Base-by-base conservation (phyloP, 805 yeast species). In the Blastobotrys robertii region DNA sequence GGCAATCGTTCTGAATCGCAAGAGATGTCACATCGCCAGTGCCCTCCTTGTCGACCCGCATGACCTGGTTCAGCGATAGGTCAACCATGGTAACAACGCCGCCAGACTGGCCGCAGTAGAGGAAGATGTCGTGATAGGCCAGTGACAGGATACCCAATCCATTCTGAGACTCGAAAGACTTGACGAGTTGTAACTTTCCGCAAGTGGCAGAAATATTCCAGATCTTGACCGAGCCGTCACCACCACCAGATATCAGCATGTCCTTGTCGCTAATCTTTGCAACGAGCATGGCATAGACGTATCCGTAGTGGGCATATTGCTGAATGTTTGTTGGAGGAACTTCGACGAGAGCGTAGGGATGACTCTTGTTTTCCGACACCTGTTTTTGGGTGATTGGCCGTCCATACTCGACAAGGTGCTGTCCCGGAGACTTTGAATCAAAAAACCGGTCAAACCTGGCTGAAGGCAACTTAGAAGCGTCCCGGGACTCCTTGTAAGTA, bases 261-360 rank as follows among this genome's bases (percentile, higher is more conserved):
- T 70, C 72, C 14, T 10, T 12, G 4, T 60, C 47, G 53, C 34
- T 32, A 35, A 54, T 49, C 8, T 44, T 45, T 14, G 68, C 47
- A 15, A 57, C 50, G 19, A 67, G 65, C 74, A 84, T 75, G 34
- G 87, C 72, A 59, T 88, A 87, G 9, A 90, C 79, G 52, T 84
- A 90, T 11, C 97, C 95, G 56, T 84, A 77, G 59, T 90, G 98
- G 2, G 98, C 97, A 62, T 84, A 90, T 4, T 77, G 67, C 4
- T 84, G 69, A 36, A 78, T 73, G 55, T 87, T 80, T 14, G 69
- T 63, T 3, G 77, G 65, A 0, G 85, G 84, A 8, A 86, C 73
- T 60, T 90, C 68, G 16, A 62, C 51, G 22, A 55, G 52, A 30
- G 29, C 42, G 15, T 13, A 14, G 30, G 25, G 44, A 19, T 19